These are phyloP conservation scores for Eimeria maxima DNA, from an alignment of 169 alveolate genomes.

Conservation along the genomic window DNA sequence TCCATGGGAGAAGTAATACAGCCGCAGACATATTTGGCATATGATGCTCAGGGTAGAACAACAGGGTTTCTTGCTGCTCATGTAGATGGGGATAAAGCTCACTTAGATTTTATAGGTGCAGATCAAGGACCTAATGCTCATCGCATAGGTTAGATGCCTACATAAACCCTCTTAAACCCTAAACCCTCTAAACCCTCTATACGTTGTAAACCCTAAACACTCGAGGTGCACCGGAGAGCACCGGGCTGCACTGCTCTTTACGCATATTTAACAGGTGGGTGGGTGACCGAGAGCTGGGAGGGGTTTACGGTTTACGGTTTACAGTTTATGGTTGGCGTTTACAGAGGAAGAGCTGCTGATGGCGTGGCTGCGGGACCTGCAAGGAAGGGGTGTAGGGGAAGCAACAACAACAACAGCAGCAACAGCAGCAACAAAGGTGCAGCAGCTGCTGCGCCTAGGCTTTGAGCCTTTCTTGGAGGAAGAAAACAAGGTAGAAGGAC, in stretches of 20 bases:
- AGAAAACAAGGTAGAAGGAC: neutral
- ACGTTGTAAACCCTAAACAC: slow-evolving; percentile 14
- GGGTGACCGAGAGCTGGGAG: neutral
- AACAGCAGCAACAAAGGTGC: neutral
- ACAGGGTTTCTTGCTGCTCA: neutral
- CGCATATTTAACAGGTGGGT: neutral
- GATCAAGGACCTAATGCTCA: neutral
- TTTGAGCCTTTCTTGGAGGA: neutral
- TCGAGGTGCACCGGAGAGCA: neutral
- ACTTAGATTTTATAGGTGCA: neutral
- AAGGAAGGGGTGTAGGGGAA: neutral
- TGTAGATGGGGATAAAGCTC: neutral
- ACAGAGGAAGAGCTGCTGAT: neutral
- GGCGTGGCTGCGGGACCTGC: neutral
- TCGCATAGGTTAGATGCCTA: neutral
- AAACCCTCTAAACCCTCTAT: too few relatives aligned
- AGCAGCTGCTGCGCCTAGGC: slow-evolving; percentile 43
- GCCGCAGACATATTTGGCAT: neutral
- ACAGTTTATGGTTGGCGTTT: neutral
- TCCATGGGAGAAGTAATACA: too few relatives aligned
- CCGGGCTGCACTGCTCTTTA: neutral
- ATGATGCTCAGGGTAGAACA: neutral
- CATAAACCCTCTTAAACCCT: slow-evolving; percentile 20
- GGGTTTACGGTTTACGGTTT: slow-evolving; percentile 18
- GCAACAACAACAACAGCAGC: slow-evolving; percentile 13